These are phyloP conservation scores for Rhamnella rubrinervis DNA, from an alignment of 331 rosid species.

Conservation along the genomic window DNA sequence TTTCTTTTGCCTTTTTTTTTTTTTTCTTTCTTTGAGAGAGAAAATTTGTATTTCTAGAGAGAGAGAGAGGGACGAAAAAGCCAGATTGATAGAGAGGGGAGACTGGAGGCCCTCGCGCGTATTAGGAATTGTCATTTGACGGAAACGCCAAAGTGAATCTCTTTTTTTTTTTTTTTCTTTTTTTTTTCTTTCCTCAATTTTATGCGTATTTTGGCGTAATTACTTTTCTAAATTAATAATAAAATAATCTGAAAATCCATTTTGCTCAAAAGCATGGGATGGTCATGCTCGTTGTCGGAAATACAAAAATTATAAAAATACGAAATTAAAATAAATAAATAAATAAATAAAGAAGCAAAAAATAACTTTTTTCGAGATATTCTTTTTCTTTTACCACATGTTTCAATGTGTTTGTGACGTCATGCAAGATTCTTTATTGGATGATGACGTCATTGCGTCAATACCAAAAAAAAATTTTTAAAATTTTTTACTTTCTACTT, in stretches of 20 bases:
- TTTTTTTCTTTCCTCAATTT: background rate
- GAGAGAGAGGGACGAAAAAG: constrained; percentile 2
- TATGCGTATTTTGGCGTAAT: background rate
- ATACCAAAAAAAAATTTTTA: too few species aligned
- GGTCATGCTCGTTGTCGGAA: too few species aligned
- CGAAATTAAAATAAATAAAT: too few species aligned
- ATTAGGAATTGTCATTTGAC: background rate
- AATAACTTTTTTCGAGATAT: too few species aligned
- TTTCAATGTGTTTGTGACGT: too few species aligned
- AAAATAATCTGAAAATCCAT: background rate
- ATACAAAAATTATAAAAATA: too few species aligned
- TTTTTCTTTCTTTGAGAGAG: background rate
- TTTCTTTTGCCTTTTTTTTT: background rate
- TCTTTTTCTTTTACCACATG: too few species aligned
- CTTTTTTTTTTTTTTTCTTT: background rate
- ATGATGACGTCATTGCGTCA: too few species aligned
- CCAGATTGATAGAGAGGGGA: constrained; percentile 1
- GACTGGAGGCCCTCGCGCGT: constrained; percentile 14
- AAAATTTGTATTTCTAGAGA: background rate
- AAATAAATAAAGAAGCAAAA: too few species aligned
- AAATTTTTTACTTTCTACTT: too few species aligned
- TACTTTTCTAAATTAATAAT: too few species aligned
- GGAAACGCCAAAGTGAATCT: constrained; percentile 19
- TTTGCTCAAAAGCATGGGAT: background rate
- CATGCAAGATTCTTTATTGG: too few species aligned